Conservation (phyloP, 192 early-diverging fungal genomes). For the Coemansia sp. region DNA sequence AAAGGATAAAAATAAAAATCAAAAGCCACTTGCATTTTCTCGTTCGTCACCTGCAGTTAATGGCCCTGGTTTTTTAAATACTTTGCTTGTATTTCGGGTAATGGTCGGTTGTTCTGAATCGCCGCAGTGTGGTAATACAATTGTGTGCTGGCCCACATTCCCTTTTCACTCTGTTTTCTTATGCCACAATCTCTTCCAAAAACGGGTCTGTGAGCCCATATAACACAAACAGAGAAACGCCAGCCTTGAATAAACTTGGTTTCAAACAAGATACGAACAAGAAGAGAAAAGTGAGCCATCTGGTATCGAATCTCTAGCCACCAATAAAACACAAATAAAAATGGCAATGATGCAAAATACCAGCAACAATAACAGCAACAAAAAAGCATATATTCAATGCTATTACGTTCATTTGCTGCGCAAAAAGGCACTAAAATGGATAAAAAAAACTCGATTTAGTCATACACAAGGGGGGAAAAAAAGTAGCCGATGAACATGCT, state of each 20-base stretch:
- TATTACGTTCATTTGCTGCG: neutral
- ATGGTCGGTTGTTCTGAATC: neutral
- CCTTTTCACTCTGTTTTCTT: too few species aligned
- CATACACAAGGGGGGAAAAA: conserved; percentile 7
- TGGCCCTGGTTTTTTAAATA: neutral
- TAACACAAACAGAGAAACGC: too few species aligned
- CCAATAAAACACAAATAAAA: too few species aligned
- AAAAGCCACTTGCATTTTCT: neutral
- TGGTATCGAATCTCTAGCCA: too few species aligned
- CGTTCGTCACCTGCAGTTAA: conserved; percentile 7
- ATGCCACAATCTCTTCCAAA: too few species aligned
- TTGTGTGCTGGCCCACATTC: too few species aligned
- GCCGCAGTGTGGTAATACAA: neutral
- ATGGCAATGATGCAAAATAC: too few species aligned
- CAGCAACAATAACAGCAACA: neutral
- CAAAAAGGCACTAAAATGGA: conserved; percentile 8
- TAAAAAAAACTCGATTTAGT: neutral
- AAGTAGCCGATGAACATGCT: neutral
- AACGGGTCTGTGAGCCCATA: too few species aligned
- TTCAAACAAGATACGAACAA: too few species aligned
- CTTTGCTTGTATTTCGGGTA: neutral
- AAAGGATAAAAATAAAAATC: neutral
- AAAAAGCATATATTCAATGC: neutral
- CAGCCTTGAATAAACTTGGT: too few species aligned
- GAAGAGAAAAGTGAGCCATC: too few species aligned